Conservation (phyloP, 805 yeast species). For the Monosporozyma aerobia region DNA sequence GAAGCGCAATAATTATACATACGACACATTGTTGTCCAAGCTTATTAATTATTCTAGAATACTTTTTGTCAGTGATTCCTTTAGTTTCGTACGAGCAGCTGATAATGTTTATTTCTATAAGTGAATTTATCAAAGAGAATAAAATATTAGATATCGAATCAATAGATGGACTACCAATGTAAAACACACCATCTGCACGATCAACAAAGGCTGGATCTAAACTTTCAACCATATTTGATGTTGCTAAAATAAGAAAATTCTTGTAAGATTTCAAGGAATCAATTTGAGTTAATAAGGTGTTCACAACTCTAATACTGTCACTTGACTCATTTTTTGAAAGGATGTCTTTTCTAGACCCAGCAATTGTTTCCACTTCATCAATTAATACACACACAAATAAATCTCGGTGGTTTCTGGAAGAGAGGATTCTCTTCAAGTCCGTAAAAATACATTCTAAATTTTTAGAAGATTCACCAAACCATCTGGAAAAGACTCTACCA, state of each 20-base stretch:
- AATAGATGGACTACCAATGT: conserved; percentile 30
- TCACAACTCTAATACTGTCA: conserved; percentile 37
- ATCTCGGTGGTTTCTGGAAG: conserved; percentile 7
- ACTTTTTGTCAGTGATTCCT: conserved; percentile 3
- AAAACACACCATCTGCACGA: conserved; percentile 33
- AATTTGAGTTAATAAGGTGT: conserved; percentile 35
- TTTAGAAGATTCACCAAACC: conserved; percentile 40
- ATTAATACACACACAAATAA: conserved; percentile 32
- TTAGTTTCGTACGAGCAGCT: conserved; percentile 1
- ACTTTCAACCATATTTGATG: conserved; percentile 33
- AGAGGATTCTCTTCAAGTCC: conserved; percentile 25
- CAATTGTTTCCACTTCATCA: conserved; percentile 41
- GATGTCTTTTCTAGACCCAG: conserved; percentile 32
- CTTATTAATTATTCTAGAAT: conserved; percentile 8
- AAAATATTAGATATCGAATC: conserved; percentile 27
- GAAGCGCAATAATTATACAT: conserved; percentile 9
- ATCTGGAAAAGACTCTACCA: conserved; percentile 36
- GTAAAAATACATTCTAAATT: conserved; percentile 32
- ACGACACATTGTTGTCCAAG: conserved; percentile 21
- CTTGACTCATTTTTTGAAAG: conserved; percentile 34
- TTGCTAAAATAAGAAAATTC: conserved; percentile 33
- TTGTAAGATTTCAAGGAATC: conserved; percentile 31
- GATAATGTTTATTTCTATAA: conserved; percentile 14
- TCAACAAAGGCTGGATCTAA: conserved; percentile 39
- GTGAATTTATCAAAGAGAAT: conserved; percentile 20